Conservation (phyloP, 1,284 basidiomycete species). For the Ustilago crameri region DNA sequence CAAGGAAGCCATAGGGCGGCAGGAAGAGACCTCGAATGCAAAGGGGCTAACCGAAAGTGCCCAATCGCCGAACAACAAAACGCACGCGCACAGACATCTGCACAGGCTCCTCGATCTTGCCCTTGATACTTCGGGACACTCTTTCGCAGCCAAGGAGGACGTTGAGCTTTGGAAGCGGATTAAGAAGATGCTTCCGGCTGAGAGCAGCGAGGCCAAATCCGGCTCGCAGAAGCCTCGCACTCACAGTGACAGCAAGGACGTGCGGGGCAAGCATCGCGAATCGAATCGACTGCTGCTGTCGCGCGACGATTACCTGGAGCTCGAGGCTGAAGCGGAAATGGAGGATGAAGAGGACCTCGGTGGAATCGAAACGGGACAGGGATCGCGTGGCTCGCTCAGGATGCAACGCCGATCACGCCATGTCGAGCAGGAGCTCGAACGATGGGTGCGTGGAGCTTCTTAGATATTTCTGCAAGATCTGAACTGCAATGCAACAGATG, state of each 20-base stretch:
- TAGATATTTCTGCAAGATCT: neutral
- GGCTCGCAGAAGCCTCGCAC: neutral
- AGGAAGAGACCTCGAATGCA: neutral
- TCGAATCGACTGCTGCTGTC: slow-evolving; percentile 23
- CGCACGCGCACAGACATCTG: neutral
- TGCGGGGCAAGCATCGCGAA: slow-evolving; percentile 2
- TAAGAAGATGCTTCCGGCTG: slow-evolving; percentile 17
- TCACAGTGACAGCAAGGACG: neutral
- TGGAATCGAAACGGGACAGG: no score
- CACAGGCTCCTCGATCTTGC: slow-evolving; percentile 12
- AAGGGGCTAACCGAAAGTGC: no score
- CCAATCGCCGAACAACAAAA: neutral
- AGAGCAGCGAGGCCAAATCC: no score
- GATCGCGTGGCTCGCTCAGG: slow-evolving; percentile 7
- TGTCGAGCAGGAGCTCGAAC: slow-evolving; percentile 42
- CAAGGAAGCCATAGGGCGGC: neutral
- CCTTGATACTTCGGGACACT: slow-evolving; percentile 25
- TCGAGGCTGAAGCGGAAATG: slow-evolving; percentile 21
- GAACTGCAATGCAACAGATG: neutral
- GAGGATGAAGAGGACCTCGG: slow-evolving; percentile 14
- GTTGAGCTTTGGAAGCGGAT: slow-evolving; percentile 39
- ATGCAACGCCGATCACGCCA: slow-evolving; percentile 39
- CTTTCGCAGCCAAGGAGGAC: slow-evolving; percentile 29
- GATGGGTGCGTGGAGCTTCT: slow-evolving; percentile 32
- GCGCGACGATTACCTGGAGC: slow-evolving; percentile 26